Base-by-base conservation (phyloP, 495 filamentous ascomycete genomes). In the Durotheca rogersii region DNA sequence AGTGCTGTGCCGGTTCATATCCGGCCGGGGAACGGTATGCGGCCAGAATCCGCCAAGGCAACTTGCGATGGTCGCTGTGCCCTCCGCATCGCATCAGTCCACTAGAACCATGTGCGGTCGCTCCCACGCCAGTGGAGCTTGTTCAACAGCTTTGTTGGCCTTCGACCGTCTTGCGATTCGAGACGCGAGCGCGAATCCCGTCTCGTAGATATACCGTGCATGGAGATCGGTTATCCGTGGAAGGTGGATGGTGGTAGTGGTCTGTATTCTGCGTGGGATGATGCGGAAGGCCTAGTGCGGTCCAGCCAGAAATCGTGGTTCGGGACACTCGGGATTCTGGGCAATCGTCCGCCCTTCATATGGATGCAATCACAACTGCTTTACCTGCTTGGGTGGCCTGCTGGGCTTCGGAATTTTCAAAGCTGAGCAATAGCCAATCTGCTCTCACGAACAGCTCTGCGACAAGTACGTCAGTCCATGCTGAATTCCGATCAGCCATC, bases 381-480 rank as follows among this genome's bases (percentile, higher is more conserved):
- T 81, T 82, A 62, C 75, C 75, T 68, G 77, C 73, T 36, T 72
- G 64, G 7, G 64, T 60, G 38, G 61, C 62, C 31, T 73, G 68
- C 59, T 83, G 74, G 31, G 70, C 69, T 42, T 81, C 67, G 0
- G 80, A 77, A 53, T 71, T 64, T 60, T 88, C 84, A 12, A 82
- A 62, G 18, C 71, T 75, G 25, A 86, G 56, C 25, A 85, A 67
- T 12, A 88, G 66, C 62, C 71, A 69, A 25, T 72, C 80, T 14
- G 81, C 78, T 44, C 81, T 76, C 19, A 88, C 73, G 46, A 82
- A 66, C 43, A 88, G 56, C 67, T 86, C 84, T 83, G 50, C 6
- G 7, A 36, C 40, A 12, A 38, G 6, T 10, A 27, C n/a, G 49
- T 57, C 12, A 64, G 54, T 31, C 1, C 23, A 14, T n/a, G 21